Percentiles rank a stretch among this genome's conserved stretches.
Conservation (phyloP, 2,329 filamentous ascomycete species). For the Penicillium sp. region DNA sequence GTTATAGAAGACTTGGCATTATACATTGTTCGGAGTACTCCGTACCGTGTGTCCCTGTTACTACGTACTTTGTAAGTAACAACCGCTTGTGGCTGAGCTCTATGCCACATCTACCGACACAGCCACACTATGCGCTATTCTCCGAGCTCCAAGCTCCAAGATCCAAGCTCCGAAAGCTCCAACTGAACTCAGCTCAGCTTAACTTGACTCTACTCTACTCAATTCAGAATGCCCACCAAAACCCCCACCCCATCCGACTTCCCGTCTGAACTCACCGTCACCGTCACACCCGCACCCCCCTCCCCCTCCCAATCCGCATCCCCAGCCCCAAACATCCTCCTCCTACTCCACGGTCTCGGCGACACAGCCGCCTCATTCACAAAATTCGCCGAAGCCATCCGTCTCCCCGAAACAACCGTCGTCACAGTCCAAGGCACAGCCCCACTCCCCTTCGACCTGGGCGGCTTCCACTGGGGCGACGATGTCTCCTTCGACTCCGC, state of each 20-base stretch:
- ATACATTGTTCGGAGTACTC: neutral
- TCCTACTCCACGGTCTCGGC: constrained; percentile 82
- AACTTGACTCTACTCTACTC: neutral
- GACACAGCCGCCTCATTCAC: constrained; percentile 71
- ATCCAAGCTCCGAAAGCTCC: neutral
- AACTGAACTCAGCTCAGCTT: neutral
- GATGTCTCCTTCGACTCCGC: constrained; percentile 57
- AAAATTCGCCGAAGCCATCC: constrained; percentile 65
- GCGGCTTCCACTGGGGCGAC: constrained; percentile 70
- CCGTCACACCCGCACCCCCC: constrained; percentile 37
- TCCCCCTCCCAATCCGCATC: constrained; percentile 40
- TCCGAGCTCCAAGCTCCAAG: neutral
- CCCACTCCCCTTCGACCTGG: constrained; percentile 66
- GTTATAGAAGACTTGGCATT: neutral
- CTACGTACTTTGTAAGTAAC: neutral
- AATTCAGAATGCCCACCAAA: constrained; percentile 33
- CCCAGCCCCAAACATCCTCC: constrained; percentile 69
- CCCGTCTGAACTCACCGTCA: constrained; percentile 42
- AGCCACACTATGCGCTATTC: neutral
- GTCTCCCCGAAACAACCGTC: constrained; percentile 73
- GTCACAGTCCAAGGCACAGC: constrained; percentile 71
- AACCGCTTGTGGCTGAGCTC: neutral
- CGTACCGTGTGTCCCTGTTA: neutral
- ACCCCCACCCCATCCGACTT: constrained; percentile 49
- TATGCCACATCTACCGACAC: neutral